Base-by-base conservation (phyloP, 805 yeast genomes). In the Starmerella floris region DNA sequence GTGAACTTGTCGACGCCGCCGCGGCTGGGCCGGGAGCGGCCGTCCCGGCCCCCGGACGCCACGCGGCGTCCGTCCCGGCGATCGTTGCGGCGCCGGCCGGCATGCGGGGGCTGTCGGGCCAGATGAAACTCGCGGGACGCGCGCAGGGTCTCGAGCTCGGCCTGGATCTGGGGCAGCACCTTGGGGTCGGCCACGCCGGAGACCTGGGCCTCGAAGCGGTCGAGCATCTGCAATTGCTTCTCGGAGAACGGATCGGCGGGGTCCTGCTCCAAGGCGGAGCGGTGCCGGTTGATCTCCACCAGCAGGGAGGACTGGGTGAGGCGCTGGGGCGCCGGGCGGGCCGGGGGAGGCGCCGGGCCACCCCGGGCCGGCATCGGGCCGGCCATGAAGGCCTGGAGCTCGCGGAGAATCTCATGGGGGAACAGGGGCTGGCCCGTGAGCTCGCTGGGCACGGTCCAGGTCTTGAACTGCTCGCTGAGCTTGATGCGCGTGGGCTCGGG, bases 401-500 rank as follows among this genome's bases (percentile, higher is more conserved):
- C 74, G 23, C 73, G 74, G 49, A 87, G 65, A 32, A 82, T 79
- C 4, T 74, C 78, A 28, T 64, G 67, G 13, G 83, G 79, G 57
- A 93, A 87, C 35, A 91, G 64, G 4, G 87, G 81, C 36, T 70
- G 56, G 6, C 75, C 76, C n/a, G 79, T 69, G 33, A 72, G 67
- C 2, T 75, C 65, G 39, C 71, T 75, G 26, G 87, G 55, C 3
- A 44, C 74, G 36, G 81, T 78, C 99, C 99, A 91, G 16, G 95
- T 83, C 57, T 77, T 77, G 62, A 83, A 88, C 49, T 91, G 63
- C 50, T 77, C 79, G 43, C 76, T 76, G 59, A 91, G 64, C 59
- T 80, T 82, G 39, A 70, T 67, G 51, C 97, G 70, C 15, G 78
- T 73, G n/a, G 68, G 62, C 52, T 83, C 94, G 54, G 76, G 79